Evolutionary conservation across 352 stramenopile species (phyloP).

Genomic region (Phytopythium vexans): DNA sequence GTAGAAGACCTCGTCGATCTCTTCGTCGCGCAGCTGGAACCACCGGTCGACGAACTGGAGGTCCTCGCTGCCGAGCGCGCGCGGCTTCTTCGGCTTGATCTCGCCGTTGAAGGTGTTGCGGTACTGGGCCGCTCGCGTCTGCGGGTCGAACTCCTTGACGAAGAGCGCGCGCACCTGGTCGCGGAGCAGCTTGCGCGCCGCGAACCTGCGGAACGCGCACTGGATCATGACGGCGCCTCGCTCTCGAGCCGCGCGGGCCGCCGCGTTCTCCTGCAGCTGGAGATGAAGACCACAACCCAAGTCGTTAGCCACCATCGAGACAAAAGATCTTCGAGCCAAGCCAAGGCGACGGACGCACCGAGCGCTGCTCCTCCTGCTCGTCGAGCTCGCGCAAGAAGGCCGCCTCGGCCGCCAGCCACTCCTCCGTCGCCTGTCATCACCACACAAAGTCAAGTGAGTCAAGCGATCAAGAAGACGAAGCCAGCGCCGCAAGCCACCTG

Average conservation of each 20-base stretch:
- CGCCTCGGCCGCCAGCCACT: constrained; percentile 51
- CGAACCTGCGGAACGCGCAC: constrained; percentile 54
- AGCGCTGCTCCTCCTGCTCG: constrained; percentile 37
- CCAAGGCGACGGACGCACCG: constrained; percentile 21
- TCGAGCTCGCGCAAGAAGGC: constrained; percentile 51
- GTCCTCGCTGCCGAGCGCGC: constrained; percentile 47
- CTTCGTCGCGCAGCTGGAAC: constrained; percentile 45
- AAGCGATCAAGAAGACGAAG: constrained; percentile 2
- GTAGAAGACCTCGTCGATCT: constrained; percentile 55
- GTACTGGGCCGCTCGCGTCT: constrained; percentile 37
- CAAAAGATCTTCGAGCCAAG: not conserved
- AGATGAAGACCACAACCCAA: not conserved
- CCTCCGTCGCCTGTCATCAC: constrained; percentile 27
- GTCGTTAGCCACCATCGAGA: constrained; percentile 1
- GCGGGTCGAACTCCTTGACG: constrained; percentile 55
- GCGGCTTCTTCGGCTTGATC: constrained; percentile 41
- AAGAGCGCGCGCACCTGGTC: constrained; percentile 43
- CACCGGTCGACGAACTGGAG: constrained; percentile 57
- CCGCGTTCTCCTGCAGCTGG: constrained; percentile 40
- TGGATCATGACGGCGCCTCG: constrained; percentile 48
- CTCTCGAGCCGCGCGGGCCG: constrained; percentile 28
- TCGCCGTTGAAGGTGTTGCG: constrained; percentile 47
- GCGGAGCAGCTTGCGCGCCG: constrained; percentile 44
- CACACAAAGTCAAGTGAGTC: constrained; percentile 2
- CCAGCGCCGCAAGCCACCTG: constrained; percentile 12